These are phyloP conservation scores for Acacia pycnantha DNA, from an alignment of 331 rosid species.

Conservation along the genomic window DNA sequence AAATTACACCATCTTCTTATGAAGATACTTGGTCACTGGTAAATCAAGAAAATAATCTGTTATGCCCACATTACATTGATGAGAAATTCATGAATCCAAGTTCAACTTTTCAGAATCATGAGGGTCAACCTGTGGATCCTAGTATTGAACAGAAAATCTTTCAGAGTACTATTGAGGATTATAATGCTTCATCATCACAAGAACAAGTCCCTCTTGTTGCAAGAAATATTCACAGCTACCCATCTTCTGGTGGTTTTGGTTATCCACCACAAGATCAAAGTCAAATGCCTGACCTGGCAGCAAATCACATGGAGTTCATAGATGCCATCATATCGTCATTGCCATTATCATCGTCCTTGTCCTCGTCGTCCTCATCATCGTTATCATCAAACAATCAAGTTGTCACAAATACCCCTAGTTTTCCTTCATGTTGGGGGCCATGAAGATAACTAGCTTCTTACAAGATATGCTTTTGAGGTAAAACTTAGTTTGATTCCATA, in stretches of 20 bases:
- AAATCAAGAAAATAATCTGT: conserved; percentile 34
- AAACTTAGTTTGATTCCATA: background rate
- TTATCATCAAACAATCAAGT: background rate
- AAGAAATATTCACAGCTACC: conserved; percentile 23
- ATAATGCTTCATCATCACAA: conserved; percentile 39
- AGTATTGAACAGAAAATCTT: conserved; percentile 35
- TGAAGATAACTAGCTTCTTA: background rate
- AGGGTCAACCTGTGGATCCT: conserved; percentile 28
- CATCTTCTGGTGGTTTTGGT: conserved; percentile 11
- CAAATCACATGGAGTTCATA: conserved; percentile 54
- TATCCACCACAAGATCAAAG: conserved; percentile 39
- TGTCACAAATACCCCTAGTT: conserved; percentile 24
- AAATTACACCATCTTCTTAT: conserved; percentile 37
- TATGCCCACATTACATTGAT: conserved; percentile 5
- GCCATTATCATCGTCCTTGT: conserved; percentile 33
- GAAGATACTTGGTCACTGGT: conserved; percentile 45
- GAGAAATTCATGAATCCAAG: conserved; percentile 38
- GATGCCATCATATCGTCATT: conserved; percentile 49
- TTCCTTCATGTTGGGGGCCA: conserved; percentile 43
- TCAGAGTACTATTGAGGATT: conserved; percentile 38
- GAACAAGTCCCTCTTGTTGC: conserved; percentile 33
- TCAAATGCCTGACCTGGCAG: conserved; percentile 14
- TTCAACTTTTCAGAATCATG: conserved; percentile 32
- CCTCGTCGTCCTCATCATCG: background rate
- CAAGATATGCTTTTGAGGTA: background rate